phyloP scores from a whole-genome alignment of 1,139 yeast genomes.

The Yamadazyma siamensis region DNA sequence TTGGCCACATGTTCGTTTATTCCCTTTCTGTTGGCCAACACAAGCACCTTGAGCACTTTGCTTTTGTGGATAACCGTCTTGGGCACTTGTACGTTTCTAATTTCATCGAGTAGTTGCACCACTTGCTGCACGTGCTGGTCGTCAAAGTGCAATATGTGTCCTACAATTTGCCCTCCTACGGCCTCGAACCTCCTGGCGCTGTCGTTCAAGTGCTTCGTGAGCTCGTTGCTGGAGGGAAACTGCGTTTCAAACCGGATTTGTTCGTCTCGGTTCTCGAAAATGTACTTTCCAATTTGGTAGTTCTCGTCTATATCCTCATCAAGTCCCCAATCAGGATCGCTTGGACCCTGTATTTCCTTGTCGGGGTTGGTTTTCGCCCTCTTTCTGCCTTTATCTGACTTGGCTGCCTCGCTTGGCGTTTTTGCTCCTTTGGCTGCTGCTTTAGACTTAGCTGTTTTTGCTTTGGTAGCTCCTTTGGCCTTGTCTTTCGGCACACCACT shows the following conservation, averaged over 20 bases:
- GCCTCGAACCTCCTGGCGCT: constrained; percentile 17
- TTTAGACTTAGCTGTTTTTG: constrained; percentile 1
- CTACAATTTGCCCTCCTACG: constrained; percentile 13
- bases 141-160: constrained; percentile 8
- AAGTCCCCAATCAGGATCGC: constrained; percentile 46
- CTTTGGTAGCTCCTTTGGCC: constrained; percentile 4
- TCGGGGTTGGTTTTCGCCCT: constrained; percentile 3
- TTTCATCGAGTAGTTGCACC: constrained; percentile 15
- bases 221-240: constrained; percentile 23
- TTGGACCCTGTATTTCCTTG: constrained; percentile 1
- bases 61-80: constrained; percentile 28
- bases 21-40: constrained; percentile 30
- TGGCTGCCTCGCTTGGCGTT: constrained; percentile 1
- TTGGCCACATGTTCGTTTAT: constrained; percentile 17
- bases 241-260: constrained; percentile 24
- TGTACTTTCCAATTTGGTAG: constrained; percentile 29
- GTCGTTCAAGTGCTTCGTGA: constrained; percentile 17
- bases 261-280: constrained; percentile 31
- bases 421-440: not conserved
- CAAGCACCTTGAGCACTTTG: constrained; percentile 28
- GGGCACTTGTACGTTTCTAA: constrained; percentile 24
- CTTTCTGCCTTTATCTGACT: constrained; percentile 2
- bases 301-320: constrained; percentile 26
- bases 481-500: constrained; percentile 5
- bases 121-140: constrained; percentile 3